Percentiles rank a stretch among this genome's conserved stretches.
Evolutionary conservation across 2,329 filamentous ascomycete species (phyloP).

Genomic region (Pezizomycotina sp.): DNA sequence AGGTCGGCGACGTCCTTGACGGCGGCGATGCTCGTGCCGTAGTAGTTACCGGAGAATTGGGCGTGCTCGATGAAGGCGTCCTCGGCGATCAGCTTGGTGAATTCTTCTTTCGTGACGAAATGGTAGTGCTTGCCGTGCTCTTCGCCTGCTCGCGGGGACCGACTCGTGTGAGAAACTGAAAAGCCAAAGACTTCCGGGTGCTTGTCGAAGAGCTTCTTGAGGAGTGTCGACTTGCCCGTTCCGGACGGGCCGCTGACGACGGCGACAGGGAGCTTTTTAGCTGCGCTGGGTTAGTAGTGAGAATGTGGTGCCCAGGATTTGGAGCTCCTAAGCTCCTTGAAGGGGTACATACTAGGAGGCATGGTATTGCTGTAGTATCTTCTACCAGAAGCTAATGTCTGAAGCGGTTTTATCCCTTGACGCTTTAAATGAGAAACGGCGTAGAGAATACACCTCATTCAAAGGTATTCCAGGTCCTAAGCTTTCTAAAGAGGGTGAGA

Average conservation of each 20-base stretch:
- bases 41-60: constrained; percentile 68
- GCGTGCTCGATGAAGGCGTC: constrained; percentile 74
- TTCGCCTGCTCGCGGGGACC: constrained; percentile 58
- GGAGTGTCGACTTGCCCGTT: constrained; percentile 66
- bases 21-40: constrained; percentile 67
- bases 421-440: no score
- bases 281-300: no score
- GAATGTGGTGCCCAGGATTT: no score
- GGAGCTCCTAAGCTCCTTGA: no score
- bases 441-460: no score
- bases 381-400: no score
- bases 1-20: constrained; percentile 48
- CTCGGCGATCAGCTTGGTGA: constrained; percentile 48
- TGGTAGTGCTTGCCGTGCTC: constrained; percentile 64
- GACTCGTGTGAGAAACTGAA: constrained; percentile 44
- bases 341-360: no score
- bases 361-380: no score
- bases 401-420: no score
- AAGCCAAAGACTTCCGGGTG: constrained; percentile 51
- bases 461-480: no score
- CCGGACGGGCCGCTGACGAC: constrained; percentile 68
- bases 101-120: constrained; percentile 48
- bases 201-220: constrained; percentile 51
- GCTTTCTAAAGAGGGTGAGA: no score
- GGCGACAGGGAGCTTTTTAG: constrained; percentile 30